A percentile compares a stretch with the other conserved stretches of the same genome.
These are phyloP conservation scores for Cercospora berteroae DNA, from an alignment of 2,329 filamentous ascomycete genomes.

Conservation along the genomic window DNA sequence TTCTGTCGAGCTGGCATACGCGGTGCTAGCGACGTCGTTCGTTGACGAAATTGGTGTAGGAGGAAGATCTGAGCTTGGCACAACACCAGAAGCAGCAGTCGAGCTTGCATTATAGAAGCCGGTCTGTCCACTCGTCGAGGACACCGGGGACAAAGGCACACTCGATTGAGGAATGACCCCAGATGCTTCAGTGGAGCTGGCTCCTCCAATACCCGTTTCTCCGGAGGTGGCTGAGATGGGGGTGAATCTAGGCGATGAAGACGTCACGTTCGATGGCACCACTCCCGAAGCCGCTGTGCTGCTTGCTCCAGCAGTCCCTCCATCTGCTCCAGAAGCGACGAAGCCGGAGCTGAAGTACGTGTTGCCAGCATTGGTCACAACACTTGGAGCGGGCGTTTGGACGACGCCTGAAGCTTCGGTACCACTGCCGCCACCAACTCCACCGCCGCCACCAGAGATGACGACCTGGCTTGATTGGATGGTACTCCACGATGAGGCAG, in stretches of 20 bases:
- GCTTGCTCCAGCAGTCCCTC: conserved; percentile 20
- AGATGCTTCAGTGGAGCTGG: conserved; percentile 11
- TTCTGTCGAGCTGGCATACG: conserved; percentile 7
- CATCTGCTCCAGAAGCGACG: conserved; percentile 21
- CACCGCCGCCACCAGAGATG: conserved; percentile 21
- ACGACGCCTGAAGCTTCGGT: conserved; percentile 18
- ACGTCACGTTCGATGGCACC: conserved; percentile 12
- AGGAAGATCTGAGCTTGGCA: conserved; percentile 11
- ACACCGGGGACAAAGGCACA: conserved; percentile 13
- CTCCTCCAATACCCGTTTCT: conserved; percentile 9
- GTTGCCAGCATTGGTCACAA: conserved; percentile 22
- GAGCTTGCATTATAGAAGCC: conserved; percentile 16
- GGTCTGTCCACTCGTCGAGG: conserved; percentile 13
- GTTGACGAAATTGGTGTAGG: conserved; percentile 17
- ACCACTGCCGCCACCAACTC: conserved; percentile 17
- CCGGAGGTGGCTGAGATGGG: conserved; percentile 18
- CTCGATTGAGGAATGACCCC: conserved; percentile 3
- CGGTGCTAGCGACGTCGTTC: conserved; percentile 5
- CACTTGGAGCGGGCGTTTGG: conserved; percentile 20
- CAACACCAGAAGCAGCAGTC: conserved; percentile 13
- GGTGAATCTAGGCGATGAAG: background rate
- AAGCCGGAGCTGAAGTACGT: conserved; percentile 29
- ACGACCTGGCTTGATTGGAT: conserved; percentile 24
- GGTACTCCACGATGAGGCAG: conserved; percentile 22
- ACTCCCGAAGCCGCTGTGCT: conserved; percentile 19